Base-by-base conservation (phyloP, 257 asterid species). In the Solanum peruvianum region DNA sequence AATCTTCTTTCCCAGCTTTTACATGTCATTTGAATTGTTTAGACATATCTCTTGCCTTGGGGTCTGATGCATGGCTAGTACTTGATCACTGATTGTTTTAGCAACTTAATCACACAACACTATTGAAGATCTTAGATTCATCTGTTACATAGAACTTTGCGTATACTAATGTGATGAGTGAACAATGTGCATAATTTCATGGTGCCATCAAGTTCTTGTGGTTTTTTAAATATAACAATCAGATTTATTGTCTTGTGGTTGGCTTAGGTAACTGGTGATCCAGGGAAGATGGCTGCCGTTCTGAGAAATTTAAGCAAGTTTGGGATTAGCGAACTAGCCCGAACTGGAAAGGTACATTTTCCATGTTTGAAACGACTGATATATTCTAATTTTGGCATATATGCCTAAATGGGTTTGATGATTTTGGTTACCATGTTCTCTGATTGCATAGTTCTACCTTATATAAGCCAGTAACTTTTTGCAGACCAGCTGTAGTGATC, bases 261-360 rank as follows among this genome's bases (percentile, higher is more conserved):
- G 89, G 75, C 86, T 81, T 90, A 95, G 98, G 96, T 95, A 87
- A 95, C 98, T 91, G 98, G 98, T 92, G 98, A 95, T 90, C 98
- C 98, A 66, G 98, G 98, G 83, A 95, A 95, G 91, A 93, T 89
- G 95, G 97, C 89, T 88, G 97, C 98, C 15, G 92, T 95, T 58
- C 86, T 93, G 89, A 93, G 97, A 89, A 94, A 95, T 93, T 88
- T 95, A 87, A 90, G 88, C 86, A 94, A 93, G 94, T 95, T 93
- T 91, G 98, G 98, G 71, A 92, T 95, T 69, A 93, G 89, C 87
- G 97, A 95, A 90, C 92, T 95, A 66, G 97, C 97, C 78, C 93
- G 98, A 93, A 94, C 98, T 82, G 98, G 98, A 87, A 95, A 93
- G 97, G 98, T 95, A 77, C 71, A 58, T 75, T 86, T 27, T 75